phyloP scores from a whole-genome alignment of 2,329 filamentous ascomycete species.

The Monosporascus ibericus region DNA sequence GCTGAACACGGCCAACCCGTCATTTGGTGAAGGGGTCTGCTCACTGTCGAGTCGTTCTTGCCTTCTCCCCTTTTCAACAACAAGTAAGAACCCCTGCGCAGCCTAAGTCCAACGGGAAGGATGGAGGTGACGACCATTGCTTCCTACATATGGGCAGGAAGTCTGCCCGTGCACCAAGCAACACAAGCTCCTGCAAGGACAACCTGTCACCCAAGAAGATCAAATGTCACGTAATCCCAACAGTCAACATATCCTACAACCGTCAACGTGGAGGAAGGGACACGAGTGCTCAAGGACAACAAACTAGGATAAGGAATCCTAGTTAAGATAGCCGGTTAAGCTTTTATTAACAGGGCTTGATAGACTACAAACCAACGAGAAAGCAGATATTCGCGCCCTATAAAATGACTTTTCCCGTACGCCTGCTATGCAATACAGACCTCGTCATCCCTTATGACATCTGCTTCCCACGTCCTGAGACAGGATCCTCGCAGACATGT shows the following conservation, averaged over 20 bases:
- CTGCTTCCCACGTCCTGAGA: constrained; percentile 30
- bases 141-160: too few relatives aligned
- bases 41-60: constrained; percentile 6
- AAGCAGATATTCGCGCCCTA: constrained; percentile 18
- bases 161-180: too few relatives aligned
- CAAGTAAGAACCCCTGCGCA: too few relatives aligned
- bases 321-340: not conserved
- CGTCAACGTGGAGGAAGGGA: not conserved
- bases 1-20: too few relatives aligned
- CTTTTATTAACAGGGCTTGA: constrained; percentile 4
- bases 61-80: too few relatives aligned
- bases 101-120: too few relatives aligned
- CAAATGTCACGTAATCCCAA: too few relatives aligned
- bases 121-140: too few relatives aligned
- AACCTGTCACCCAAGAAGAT: too few relatives aligned
- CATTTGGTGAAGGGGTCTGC: constrained; percentile 5
- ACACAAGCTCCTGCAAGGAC: too few relatives aligned
- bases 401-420: constrained; percentile 33
- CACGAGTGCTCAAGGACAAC: not conserved
- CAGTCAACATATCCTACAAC: too few relatives aligned
- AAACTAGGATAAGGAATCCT: not conserved
- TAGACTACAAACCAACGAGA: constrained; percentile 11
- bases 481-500: constrained; percentile 36
- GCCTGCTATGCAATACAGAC: constrained; percentile 46
- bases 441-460: constrained; percentile 42